phyloP scores from a whole-genome alignment of 495 filamentous ascomycete species.

The Chaetomium cochliodes region DNA sequence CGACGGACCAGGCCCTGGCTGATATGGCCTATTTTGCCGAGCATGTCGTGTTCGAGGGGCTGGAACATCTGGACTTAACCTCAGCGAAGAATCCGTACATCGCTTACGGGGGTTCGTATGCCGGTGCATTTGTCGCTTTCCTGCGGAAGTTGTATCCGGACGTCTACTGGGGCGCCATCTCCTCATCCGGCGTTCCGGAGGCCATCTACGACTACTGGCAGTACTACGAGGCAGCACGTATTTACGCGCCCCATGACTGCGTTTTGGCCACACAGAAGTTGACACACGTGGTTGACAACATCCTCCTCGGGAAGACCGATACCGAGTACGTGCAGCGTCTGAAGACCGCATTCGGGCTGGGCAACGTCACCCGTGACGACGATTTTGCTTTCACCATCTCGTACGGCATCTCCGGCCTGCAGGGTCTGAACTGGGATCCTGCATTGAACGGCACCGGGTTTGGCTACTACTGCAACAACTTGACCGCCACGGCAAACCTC shows the following conservation, averaged over 20 bases:
- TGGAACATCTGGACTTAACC: constrained; percentile 61
- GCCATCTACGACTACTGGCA: constrained; percentile 72
- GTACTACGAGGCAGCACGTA: constrained; percentile 64
- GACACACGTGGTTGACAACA: constrained; percentile 61
- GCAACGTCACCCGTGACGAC: constrained; percentile 54
- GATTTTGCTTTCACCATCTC: constrained; percentile 62
- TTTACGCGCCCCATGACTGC: constrained; percentile 53
- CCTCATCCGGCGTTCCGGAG: constrained; percentile 66
- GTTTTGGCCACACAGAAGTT: constrained; percentile 57
- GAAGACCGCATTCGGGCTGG: constrained; percentile 59
- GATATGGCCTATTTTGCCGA: constrained; percentile 71
- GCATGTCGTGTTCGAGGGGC: constrained; percentile 61
- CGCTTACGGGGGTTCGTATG: constrained; percentile 72
- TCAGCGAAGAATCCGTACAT: constrained; percentile 61
- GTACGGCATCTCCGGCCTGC: constrained; percentile 54
- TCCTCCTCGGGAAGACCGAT: constrained; percentile 55
- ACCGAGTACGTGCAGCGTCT: constrained; percentile 50
- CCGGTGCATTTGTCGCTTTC: constrained; percentile 70
- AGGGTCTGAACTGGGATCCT: constrained; percentile 70
- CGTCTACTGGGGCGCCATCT: constrained; percentile 65
- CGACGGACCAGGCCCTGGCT: constrained; percentile 71
- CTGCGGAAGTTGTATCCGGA: constrained; percentile 67
- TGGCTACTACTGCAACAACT: constrained; percentile 58
- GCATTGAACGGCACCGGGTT: constrained; percentile 53
- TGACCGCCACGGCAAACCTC: constrained; percentile 49